Evolutionary conservation across 2,329 filamentous ascomycete species (phyloP).

Genomic region (Ophiocordyceps unilateralis): DNA sequence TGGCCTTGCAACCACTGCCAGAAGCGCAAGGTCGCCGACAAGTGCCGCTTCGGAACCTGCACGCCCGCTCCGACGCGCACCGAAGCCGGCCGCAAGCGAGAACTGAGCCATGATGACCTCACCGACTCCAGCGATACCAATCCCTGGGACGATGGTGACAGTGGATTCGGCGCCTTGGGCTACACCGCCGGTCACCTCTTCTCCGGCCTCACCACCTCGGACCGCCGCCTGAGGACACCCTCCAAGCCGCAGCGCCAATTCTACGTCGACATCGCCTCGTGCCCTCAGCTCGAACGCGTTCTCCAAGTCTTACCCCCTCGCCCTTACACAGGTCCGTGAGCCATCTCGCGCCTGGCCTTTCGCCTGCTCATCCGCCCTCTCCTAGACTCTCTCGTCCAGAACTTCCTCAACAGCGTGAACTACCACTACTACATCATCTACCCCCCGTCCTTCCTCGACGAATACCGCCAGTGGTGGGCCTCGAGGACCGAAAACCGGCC

Average conservation of each 20-base stretch:
- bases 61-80: background rate
- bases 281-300: conserved; percentile 14
- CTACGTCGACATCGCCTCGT: conserved; percentile 6
- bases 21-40: conserved; percentile 12
- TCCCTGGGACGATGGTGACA: conserved; percentile 9
- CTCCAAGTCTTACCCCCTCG: conserved; percentile 14
- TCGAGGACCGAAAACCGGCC: conserved; percentile 4
- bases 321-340: conserved; percentile 17
- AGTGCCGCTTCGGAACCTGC: conserved; percentile 10
- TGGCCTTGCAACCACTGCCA: conserved; percentile 17
- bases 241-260: conserved; percentile 7
- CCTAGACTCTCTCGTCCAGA: conserved; percentile 12
- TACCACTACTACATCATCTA: conserved; percentile 17
- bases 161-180: conserved; percentile 17
- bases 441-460: conserved; percentile 10
- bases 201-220: conserved; percentile 9
- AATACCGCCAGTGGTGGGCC: conserved; percentile 16
- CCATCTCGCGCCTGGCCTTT: background rate
- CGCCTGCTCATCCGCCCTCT: background rate
- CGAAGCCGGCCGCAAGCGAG: background rate
- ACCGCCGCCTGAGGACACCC: conserved; percentile 6
- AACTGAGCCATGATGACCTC: conserved; percentile 4
- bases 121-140: conserved; percentile 7
- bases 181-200: conserved; percentile 17
- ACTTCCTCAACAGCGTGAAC: conserved; percentile 14